Evolutionary conservation across 176 grass and related monocot genomes (phyloP).

Genomic region (Hsuehochloa calcarea): DNA sequence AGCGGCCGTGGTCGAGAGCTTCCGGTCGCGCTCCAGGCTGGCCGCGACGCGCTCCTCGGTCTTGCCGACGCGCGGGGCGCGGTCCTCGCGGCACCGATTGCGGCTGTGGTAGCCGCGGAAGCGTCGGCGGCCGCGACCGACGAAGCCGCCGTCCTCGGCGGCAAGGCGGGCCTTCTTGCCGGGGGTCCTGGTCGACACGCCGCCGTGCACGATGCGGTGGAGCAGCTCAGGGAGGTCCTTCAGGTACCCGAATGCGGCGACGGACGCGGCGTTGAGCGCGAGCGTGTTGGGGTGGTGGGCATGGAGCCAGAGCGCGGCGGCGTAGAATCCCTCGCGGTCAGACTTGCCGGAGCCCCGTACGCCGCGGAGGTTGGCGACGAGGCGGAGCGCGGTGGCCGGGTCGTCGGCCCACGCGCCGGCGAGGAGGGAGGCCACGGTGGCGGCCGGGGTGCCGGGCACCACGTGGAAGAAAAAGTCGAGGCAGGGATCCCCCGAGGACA

Average conservation of each 20-base stretch:
- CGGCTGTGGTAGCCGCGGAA: neutral
- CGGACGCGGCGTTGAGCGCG: constrained; percentile 54
- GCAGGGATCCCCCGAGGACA: constrained; percentile 63
- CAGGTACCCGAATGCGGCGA: constrained; percentile 69
- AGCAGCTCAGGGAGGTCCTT: constrained; percentile 97
- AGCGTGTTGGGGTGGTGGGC: constrained; percentile 62
- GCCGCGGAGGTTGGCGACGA: constrained; percentile 63
- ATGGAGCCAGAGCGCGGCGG: constrained; percentile 76
- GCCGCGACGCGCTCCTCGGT: constrained; percentile 40
- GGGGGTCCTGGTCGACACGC: constrained; percentile 38
- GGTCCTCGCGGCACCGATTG: neutral
- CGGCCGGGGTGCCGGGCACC: constrained; percentile 36
- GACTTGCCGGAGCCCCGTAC: constrained; percentile 71
- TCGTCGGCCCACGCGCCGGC: constrained; percentile 44
- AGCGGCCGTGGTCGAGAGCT: neutral
- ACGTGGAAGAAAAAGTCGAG: constrained; percentile 86
- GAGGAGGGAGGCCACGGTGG: constrained; percentile 33
- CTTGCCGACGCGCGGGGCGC: neutral
- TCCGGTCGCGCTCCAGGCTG: constrained; percentile 24
- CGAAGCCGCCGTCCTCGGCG: neutral
- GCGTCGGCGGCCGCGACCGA: neutral
- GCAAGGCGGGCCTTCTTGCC: constrained; percentile 38
- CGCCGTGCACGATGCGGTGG: constrained; percentile 60
- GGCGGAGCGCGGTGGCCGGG: constrained; percentile 43
- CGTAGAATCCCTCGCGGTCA: constrained; percentile 81